Base-by-base conservation (phyloP, 1,139 yeast species). In the Candida mesenterica region DNA sequence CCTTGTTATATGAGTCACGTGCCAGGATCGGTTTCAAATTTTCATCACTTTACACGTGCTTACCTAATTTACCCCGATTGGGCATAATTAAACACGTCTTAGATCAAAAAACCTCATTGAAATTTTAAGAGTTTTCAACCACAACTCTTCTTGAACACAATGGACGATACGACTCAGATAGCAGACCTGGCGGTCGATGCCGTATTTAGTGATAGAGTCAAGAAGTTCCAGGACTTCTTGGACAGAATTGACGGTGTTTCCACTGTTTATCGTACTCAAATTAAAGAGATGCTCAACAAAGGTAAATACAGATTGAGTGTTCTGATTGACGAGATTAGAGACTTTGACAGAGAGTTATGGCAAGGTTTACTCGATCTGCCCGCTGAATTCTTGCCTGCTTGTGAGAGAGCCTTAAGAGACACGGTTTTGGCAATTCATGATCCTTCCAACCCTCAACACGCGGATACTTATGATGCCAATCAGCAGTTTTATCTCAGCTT, bases 191-290 rank as follows among this genome's bases (percentile, higher is more conserved):
- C 72, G 20, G 53, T 66, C 27, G 75, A 70, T 47, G 75, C 74
- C 41, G 72, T 68, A 32, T 79, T 79, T 50, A 78, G 83, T 42
- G 97, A 90, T 58, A 79, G 97, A 48, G 87, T 86, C 25, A 79
- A 96, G 55, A 73, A 82, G 48, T 92, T 92, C 62, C 90, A 86
- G 47, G 97, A 92, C 53, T 90, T 90, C 56, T 68, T 92, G 32
- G 94, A 85, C 50, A 61, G 72, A 28, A 53, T 66, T 37, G 63
- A 57, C 43, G 70, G 73, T 33, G 70, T 68, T 15, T 62, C 61
- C 20, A 73, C 83, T 5, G 77, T 79, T 43, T 86, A 88, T 59
- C 75, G 79, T 48, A 82, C 79, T 37, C 77, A 75, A 39, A 83
- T 92, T 44, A 77, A 79, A 45, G 73, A 79, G 28, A 82, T 85